Conservation (phyloP, 2,329 filamentous ascomycete species). For the Verticillium dahliae region DNA sequence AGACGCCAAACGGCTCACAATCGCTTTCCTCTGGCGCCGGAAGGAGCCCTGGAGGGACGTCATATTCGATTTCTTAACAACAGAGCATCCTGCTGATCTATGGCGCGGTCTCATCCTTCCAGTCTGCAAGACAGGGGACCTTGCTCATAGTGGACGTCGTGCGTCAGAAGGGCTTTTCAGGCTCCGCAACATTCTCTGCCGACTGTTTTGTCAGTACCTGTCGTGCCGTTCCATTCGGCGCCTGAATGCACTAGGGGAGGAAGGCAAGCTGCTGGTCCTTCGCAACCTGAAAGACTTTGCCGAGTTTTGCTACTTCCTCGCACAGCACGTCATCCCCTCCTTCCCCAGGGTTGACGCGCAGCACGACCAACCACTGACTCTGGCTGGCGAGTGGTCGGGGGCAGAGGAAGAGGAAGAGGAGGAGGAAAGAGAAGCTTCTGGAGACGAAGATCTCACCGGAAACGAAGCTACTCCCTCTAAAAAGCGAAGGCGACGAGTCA, state of each 20-base stretch:
- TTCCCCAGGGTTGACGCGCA: constrained; percentile 6
- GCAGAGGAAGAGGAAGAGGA: not conserved
- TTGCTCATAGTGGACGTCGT: not conserved
- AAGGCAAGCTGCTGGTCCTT: constrained; percentile 15
- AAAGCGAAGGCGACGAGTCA: constrained; percentile 37
- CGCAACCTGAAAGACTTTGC: constrained; percentile 16
- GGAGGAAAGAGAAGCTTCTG: constrained; percentile 1
- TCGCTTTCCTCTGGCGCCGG: constrained; percentile 17
- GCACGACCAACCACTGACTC: not conserved
- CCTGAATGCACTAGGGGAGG: constrained; percentile 12
- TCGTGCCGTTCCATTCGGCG: not conserved
- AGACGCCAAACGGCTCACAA: constrained; percentile 20
- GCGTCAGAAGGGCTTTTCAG: not conserved
- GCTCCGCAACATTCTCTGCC: constrained; percentile 1
- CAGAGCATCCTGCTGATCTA: constrained; percentile 9
- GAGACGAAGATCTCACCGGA: constrained; percentile 7
- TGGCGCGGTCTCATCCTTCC: constrained; percentile 20
- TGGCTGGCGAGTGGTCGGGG: constrained; percentile 5
- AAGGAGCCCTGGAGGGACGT: constrained; percentile 12
- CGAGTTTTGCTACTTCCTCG: constrained; percentile 22
- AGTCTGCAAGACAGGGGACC: not conserved
- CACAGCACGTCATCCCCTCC: constrained; percentile 4
- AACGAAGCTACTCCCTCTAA: constrained; percentile 25
- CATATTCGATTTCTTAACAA: constrained; percentile 17
- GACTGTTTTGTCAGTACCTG: constrained; percentile 7